Evolutionary conservation across 176 grass and related monocot genomes (phyloP), one percentile per base, ranked within the genome.

Genomic region (Metroxylon sagu): DNA sequence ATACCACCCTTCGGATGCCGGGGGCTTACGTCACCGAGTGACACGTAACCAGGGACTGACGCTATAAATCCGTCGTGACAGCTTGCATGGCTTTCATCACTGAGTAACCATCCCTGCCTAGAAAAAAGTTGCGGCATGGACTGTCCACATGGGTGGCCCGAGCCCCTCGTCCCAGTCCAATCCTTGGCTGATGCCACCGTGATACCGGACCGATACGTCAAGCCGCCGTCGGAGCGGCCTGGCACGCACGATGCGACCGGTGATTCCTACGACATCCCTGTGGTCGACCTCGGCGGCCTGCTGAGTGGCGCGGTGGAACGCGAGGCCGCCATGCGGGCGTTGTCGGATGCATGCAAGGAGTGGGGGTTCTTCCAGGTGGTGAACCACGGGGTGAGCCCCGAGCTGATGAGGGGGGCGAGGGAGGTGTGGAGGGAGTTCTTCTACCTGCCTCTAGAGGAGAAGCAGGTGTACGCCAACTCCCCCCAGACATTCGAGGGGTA

Each of bases 351-450:
- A 50, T 90, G 91, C 77, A 60, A 69, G 10, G 77, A 77, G 25
- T 90, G 91, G 91, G 91, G 91, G 15, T 96, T 96, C 74, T 96
- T 96, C 69, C 91, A 96, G 78, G 91, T 64, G 4, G 78, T 90
- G 31, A 90, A 96, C 81, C 91, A 96, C 56, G 91, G 91, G 53
- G 77, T 96, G 15, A 17, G 74, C 0, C 50, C 17, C 0, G 77
- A 56, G 5, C 77, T 90, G 16, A 74, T 90, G 56, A 59, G 77
- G 4, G 64, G 81, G 14, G 76, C 66, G 14, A 51, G 63, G 18
- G 55, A 60, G 56, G 76, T 65, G 35, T 95, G 90, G 90, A 64
- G 82, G 12, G 62, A 56, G 0, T 95, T 95, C 77, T 95, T 95
- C 76, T 73, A 59, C 50, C 70, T 66, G 57, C 85, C 90, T 1